These are phyloP conservation scores for Arthrobotrys megalospora DNA, from an alignment of 2,329 filamentous ascomycete species.

Conservation along the genomic window DNA sequence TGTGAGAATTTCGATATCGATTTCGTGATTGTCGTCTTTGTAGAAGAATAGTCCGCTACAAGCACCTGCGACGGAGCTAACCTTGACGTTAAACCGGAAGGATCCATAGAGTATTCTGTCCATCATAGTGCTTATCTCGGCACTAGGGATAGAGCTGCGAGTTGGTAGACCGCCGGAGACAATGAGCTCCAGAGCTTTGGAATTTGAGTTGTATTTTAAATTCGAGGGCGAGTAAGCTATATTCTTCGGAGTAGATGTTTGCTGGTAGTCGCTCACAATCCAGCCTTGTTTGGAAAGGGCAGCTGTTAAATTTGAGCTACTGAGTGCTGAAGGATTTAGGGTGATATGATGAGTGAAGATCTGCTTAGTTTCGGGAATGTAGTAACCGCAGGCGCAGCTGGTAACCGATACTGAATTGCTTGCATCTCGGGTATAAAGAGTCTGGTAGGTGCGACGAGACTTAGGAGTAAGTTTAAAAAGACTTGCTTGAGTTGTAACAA, in stretches of 20 bases:
- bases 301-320: slow-evolving; percentile 5
- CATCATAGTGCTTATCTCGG: slow-evolving; percentile 35
- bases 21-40: slow-evolving; percentile 58
- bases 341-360: slow-evolving; percentile 39
- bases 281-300: slow-evolving; percentile 42
- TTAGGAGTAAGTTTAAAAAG: slow-evolving; percentile 15
- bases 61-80: slow-evolving; percentile 40
- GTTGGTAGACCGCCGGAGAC: slow-evolving; percentile 47
- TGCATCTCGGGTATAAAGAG: neutral
- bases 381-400: slow-evolving; percentile 50
- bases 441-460: slow-evolving; percentile 1
- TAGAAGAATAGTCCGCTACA: slow-evolving; percentile 55
- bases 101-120: slow-evolving; percentile 54
- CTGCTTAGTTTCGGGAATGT: slow-evolving; percentile 48
- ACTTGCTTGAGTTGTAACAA: slow-evolving; percentile 29
- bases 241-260: slow-evolving; percentile 31
- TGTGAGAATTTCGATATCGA: slow-evolving; percentile 57
- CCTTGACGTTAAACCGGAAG: slow-evolving; percentile 48
- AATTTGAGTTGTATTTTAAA: slow-evolving; percentile 23
- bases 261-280: slow-evolving; percentile 20
- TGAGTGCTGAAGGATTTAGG: slow-evolving; percentile 18
- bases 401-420: neutral
- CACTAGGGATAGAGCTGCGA: slow-evolving; percentile 26
- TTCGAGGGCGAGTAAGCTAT: slow-evolving; percentile 48
- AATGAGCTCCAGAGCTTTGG: slow-evolving; percentile 37